Evolutionary conservation across 2,329 filamentous ascomycete species (phyloP).

Genomic region (Onygenales sp.): DNA sequence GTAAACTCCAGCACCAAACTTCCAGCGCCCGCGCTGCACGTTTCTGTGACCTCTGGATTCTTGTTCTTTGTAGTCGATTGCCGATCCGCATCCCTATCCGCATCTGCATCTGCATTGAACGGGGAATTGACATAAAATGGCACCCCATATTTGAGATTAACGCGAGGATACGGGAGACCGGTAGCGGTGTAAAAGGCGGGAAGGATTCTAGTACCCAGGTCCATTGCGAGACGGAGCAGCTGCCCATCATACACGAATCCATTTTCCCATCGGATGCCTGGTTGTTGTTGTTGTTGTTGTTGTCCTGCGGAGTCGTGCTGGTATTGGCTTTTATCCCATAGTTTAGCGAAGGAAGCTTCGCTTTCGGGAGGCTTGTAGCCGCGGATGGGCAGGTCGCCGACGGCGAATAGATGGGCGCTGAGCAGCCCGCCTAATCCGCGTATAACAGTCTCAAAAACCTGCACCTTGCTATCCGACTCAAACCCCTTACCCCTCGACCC

Average conservation of each 20-base stretch:
- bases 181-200: slow-evolving; percentile 89
- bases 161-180: slow-evolving; percentile 86
- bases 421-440: slow-evolving; percentile 69
- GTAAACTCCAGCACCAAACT: slow-evolving; percentile 91
- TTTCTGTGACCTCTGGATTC: slow-evolving; percentile 71
- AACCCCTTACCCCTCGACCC: slow-evolving; percentile 72
- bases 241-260: slow-evolving; percentile 82
- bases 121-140: slow-evolving; percentile 88
- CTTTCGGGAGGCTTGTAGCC: slow-evolving; percentile 54
- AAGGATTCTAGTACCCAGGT: slow-evolving; percentile 72
- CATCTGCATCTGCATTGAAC: slow-evolving; percentile 43
- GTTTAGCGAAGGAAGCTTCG: slow-evolving; percentile 29
- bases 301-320: slow-evolving; percentile 5
- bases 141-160: slow-evolving; percentile 83
- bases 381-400: slow-evolving; percentile 77
- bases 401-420: slow-evolving; percentile 86
- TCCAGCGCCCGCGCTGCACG: slow-evolving; percentile 92
- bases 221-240: slow-evolving; percentile 75
- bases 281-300: background rate
- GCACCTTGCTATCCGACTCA: slow-evolving; percentile 93
- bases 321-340: slow-evolving; percentile 28
- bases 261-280: slow-evolving; percentile 59
- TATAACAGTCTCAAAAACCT: slow-evolving; percentile 97
- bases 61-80: background rate
- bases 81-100: background rate